Base-by-base conservation (phyloP, 148 eudicot species). In the Suaeda aralocaspica region DNA sequence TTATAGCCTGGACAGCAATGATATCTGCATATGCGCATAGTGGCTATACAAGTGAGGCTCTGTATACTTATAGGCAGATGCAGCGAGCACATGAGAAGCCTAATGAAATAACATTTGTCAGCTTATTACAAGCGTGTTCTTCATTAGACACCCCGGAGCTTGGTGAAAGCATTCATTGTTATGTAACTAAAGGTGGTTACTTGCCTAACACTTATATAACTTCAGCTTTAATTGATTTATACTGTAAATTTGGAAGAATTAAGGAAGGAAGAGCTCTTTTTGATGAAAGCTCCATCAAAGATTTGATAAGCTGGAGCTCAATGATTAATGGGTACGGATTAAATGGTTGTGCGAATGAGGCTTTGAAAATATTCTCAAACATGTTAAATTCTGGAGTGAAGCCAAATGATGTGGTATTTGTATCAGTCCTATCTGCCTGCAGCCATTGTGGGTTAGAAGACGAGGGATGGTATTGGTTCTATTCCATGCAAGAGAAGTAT, bases 241-340 rank as follows among this genome's bases (percentile, higher is more conserved):
- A 86, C 71, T 88, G 88, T 62, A 88, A 86, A 81, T 77, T 81
- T 50, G 93, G 93, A 68, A 80, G 81, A 69, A 75, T 78, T 60
- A 75, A 72, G 60, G 76, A 82, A 81, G 90, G 83, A 48, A 50
- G 85, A 75, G 81, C 76, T 9, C 50, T 88, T 51, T 88, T 88
- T 53, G 75, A 79, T 74, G 81, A 77, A 68, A 77, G 63, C 72
- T 71, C 65, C 13, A 53, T 64, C 64, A 77, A 78, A 68, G 90
- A 88, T 76, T 76, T 88, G 25, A 79, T 88, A 36, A 84, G 88
- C 56, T 88, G 92, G 92, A 86, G 92, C 70, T 88, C 92, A 31
- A 78, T 88, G 88, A 86, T 88, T 68, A 86, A 85, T 36, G 92
- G 92, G 28, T 85, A 84, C 65, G 88, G 86, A 30, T 72, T 88